Evolutionary conservation across 192 early-diverging fungal species (phyloP).

Genomic region (Oehlia diaphana): DNA sequence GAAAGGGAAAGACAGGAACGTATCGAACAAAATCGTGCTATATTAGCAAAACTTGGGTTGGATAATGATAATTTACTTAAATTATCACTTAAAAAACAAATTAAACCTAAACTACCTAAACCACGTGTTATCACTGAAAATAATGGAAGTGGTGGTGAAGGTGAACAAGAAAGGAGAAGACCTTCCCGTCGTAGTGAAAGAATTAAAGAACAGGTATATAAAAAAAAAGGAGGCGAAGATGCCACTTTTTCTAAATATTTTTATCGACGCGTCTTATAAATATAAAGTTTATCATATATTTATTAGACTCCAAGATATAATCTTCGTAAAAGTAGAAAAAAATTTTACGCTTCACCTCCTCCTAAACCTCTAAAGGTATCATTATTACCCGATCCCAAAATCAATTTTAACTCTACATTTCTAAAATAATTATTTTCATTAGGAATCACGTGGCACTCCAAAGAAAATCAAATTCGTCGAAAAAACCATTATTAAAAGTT

Average conservation of each 20-base stretch:
- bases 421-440: neutral
- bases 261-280: neutral
- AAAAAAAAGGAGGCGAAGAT: neutral
- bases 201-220: neutral
- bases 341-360: neutral
- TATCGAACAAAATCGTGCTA: conserved; percentile 2
- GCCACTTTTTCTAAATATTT: too few species aligned
- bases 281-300: neutral
- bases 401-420: neutral
- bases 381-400: neutral
- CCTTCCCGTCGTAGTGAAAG: conserved; percentile 3
- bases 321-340: neutral
- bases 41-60: neutral
- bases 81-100: conserved; percentile 1
- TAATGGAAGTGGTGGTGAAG: neutral
- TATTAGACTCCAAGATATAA: neutral
- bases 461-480: neutral
- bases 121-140: neutral
- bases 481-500: neutral
- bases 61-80: neutral
- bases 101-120: neutral
- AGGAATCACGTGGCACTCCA: neutral
- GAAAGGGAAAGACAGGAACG: conserved; percentile 2
- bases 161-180: neutral
- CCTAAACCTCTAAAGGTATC: neutral